Evolutionary conservation across 1,284 basidiomycete species (phyloP).

Genomic region (Quambalaria eucalypti): DNA sequence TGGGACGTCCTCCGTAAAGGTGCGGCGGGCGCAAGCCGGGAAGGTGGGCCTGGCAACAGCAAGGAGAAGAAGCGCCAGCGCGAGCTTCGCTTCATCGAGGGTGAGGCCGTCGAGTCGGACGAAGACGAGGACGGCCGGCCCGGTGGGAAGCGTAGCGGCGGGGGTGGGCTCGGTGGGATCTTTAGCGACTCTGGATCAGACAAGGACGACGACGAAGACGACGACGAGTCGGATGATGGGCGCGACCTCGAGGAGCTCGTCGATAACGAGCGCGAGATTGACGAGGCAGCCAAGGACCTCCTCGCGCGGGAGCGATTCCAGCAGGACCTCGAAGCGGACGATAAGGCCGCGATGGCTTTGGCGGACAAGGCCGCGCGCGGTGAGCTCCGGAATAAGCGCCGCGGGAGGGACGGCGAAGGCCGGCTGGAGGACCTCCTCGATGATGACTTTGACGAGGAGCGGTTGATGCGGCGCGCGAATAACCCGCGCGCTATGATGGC

Average conservation of each 20-base stretch:
- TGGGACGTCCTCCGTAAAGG: not conserved
- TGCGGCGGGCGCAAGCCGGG: not conserved
- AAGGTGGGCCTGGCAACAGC: not conserved
- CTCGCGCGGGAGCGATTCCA: slow-evolving; percentile 23
- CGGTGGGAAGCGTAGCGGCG: slow-evolving; percentile 12
- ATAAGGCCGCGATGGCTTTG: slow-evolving; percentile 28
- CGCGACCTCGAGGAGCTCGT: slow-evolving; percentile 36
- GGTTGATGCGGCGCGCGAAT: slow-evolving; percentile 16
- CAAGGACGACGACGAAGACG: slow-evolving; percentile 19
- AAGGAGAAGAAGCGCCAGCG: slow-evolving; percentile 27
- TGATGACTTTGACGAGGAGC: slow-evolving; percentile 41
- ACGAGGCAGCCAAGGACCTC: slow-evolving; percentile 36
- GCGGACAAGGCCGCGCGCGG: slow-evolving; percentile 31
- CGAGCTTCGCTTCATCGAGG: slow-evolving; percentile 28
- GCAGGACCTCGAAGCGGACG: slow-evolving; percentile 29
- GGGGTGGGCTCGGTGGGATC: slow-evolving; percentile 33
- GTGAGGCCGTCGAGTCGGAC: slow-evolving; percentile 45
- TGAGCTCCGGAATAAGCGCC: slow-evolving; percentile 21
- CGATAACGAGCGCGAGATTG: slow-evolving; percentile 33
- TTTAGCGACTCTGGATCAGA: slow-evolving; percentile 24
- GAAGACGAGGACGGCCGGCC: slow-evolving; percentile 24
- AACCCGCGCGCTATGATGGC: slow-evolving; percentile 11
- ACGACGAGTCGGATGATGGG: slow-evolving; percentile 31
- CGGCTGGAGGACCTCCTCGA: slow-evolving; percentile 34
- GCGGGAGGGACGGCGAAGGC: slow-evolving; percentile 12